Evolutionary conservation across 306 rosid genomes (phyloP).

Genomic region (Vigna trinervia): DNA sequence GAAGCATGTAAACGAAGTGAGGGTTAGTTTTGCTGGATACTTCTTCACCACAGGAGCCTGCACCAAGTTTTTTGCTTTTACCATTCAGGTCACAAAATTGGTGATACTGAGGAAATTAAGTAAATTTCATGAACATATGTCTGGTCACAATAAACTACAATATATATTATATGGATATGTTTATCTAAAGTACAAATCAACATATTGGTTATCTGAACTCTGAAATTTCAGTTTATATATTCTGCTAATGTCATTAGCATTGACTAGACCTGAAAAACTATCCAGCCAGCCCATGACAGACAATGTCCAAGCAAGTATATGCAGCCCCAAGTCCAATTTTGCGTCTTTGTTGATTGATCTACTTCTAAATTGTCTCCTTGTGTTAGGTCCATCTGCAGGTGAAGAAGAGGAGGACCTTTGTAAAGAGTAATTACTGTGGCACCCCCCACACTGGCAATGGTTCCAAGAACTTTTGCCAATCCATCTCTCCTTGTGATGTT

Average conservation of each 20-base stretch:
- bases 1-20: conserved; percentile 71
- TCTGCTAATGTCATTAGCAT: not conserved
- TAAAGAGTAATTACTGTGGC: conserved; percentile 73
- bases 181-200: conserved; percentile 7
- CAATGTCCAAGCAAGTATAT: conserved; percentile 74
- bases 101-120: not conserved
- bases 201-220: not conserved
- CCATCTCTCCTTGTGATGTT: conserved; percentile 68
- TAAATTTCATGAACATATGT: not conserved
- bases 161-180: not conserved
- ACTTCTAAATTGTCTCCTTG: conserved; percentile 42
- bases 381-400: conserved; percentile 42
- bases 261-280: conserved; percentile 70
- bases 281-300: conserved; percentile 82
- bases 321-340: conserved; percentile 75
- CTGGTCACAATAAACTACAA: not conserved
- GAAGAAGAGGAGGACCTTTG: conserved; percentile 80
- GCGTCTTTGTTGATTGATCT: conserved; percentile 51
- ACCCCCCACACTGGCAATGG: conserved; percentile 75
- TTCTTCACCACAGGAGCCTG: conserved; percentile 74
- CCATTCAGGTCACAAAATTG: conserved; percentile 16
- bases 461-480: conserved; percentile 73
- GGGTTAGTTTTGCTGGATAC: conserved; percentile 69
- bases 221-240: conserved; percentile 5
- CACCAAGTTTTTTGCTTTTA: conserved; percentile 25